Conservation (phyloP, 2,329 filamentous ascomycete species). For the Pseudodiploospora longispora region DNA sequence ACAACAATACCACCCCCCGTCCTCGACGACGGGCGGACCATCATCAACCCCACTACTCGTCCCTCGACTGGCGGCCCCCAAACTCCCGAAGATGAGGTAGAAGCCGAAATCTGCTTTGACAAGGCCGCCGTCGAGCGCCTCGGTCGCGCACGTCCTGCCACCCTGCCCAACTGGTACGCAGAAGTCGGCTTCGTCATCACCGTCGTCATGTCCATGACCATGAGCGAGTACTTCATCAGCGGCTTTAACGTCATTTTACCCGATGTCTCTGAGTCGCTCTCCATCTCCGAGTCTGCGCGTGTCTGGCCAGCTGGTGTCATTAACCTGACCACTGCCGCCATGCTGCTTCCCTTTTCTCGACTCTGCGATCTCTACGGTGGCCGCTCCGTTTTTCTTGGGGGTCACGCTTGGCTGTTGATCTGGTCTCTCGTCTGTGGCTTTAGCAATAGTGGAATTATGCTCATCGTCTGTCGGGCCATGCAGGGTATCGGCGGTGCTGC, state of each 20-base stretch:
- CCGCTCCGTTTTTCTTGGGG: constrained; percentile 50
- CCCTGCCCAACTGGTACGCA: constrained; percentile 43
- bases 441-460: constrained; percentile 57
- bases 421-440: constrained; percentile 68
- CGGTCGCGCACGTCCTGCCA: constrained; percentile 52
- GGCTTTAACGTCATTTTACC: constrained; percentile 71
- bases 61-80: not conserved
- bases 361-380: constrained; percentile 56
- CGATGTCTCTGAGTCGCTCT: constrained; percentile 49
- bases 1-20: no score
- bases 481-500: constrained; percentile 68
- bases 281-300: constrained; percentile 52
- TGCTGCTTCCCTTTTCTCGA: constrained; percentile 56
- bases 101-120: constrained; percentile 6
- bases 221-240: constrained; percentile 67
- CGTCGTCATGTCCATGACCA: constrained; percentile 54
- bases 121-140: constrained; percentile 46
- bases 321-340: constrained; percentile 46
- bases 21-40: no score
- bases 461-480: constrained; percentile 65
- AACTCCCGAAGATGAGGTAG: constrained; percentile 1
- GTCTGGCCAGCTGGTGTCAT: constrained; percentile 60
- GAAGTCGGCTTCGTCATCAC: constrained; percentile 57
- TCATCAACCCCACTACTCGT: not conserved
- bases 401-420: constrained; percentile 55